Conservation (phyloP, 2,329 filamentous ascomycete species). For the Epichloe uncinata region DNA sequence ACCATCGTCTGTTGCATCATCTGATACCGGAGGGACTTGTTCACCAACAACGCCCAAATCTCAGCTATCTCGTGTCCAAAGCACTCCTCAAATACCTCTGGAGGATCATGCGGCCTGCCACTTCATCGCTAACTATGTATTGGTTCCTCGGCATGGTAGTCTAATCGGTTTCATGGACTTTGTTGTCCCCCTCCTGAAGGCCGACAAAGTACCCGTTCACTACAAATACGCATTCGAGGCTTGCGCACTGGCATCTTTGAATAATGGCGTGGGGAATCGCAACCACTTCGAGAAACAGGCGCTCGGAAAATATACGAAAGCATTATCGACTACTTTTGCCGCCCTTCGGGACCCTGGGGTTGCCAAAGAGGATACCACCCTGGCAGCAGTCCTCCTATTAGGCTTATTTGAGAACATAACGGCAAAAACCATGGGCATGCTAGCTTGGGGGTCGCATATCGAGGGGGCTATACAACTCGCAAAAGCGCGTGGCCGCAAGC, state of each 20-base stretch:
- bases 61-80: constrained; percentile 9
- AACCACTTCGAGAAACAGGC: constrained; percentile 26
- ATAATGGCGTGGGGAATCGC: constrained; percentile 31
- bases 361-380: constrained; percentile 40
- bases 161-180: constrained; percentile 46
- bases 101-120: constrained; percentile 44
- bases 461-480: constrained; percentile 50
- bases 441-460: constrained; percentile 51
- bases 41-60: constrained; percentile 11
- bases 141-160: constrained; percentile 36
- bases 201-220: constrained; percentile 29
- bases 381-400: constrained; percentile 46
- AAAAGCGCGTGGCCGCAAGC: constrained; percentile 41
- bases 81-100: constrained; percentile 30
- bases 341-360: constrained; percentile 37
- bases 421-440: constrained; percentile 37
- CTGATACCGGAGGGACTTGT: constrained; percentile 1
- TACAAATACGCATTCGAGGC: constrained; percentile 45
- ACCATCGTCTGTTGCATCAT: constrained; percentile 8
- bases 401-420: constrained; percentile 49
- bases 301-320: constrained; percentile 39
- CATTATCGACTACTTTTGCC: constrained; percentile 36
- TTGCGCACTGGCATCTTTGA: constrained; percentile 43
- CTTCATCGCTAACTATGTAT: constrained; percentile 48
- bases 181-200: constrained; percentile 39